Evolutionary conservation across 2,329 filamentous ascomycete species (phyloP), one percentile per base, ranked within the genome.

Genomic region (Cladophialophora carrionii): DNA sequence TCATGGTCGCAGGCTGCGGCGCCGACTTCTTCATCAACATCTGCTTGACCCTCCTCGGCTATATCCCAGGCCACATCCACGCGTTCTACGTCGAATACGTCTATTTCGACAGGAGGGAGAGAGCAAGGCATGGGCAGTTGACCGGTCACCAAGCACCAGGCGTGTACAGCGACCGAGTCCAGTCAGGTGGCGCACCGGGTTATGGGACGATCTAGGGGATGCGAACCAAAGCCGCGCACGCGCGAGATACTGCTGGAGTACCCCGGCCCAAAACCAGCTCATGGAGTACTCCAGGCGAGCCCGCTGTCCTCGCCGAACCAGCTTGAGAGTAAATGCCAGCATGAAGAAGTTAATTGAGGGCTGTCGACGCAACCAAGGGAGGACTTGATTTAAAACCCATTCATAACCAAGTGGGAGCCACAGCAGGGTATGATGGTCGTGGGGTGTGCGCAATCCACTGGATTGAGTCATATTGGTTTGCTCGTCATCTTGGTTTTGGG

Each of bases 1-100:
- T 96, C 85, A 89, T 96, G 73, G 92, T 96, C 87, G 88, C 89
- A 72, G 92, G 92, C 75, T 96, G 92, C 81, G 89, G 88, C 75
- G 87, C 88, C 71, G 91, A 96, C 77, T 83, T 96, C 74, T 83
- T 94, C 79, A 94, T 96, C 86, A 96, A 96, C 88, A 90, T 96
- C 79, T 85, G 91, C 75, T 82, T 96, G 79, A 96, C 91, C 73
- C 85, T 91, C 72, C 83, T 92, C 71, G 87, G 86, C 76, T 88
- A 87, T 78, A 84, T 93, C 73, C 89, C 89, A 0, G 71, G 71
- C 34, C 71, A 71, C 61, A 70, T 72, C 62, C 70, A 72, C 59
- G 69, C 70, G 4, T 72, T 72, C 61, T 72, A 72, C 65, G 9
- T 72, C 32, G 71, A 72, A 66, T 72, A 72, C 52, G 69, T 72